These are phyloP conservation scores for Entrophospora sp. DNA, from an alignment of 192 early-diverging fungal genomes.

Conservation along the genomic window DNA sequence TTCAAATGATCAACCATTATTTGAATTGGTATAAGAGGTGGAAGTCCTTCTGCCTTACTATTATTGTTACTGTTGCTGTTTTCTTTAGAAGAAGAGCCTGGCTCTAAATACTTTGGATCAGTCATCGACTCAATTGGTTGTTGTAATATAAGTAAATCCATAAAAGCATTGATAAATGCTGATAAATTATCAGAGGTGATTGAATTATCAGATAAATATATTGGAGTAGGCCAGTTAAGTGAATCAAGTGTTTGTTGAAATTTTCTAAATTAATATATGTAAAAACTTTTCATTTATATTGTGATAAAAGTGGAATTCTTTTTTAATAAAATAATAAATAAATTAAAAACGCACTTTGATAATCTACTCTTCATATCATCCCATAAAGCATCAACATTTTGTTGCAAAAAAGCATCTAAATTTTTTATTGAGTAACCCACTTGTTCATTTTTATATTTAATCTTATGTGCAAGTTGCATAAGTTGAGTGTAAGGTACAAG, in stretches of 20 bases:
- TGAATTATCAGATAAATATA: constrained; percentile 4
- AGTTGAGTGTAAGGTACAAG: constrained; percentile 36
- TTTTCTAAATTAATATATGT: constrained; percentile 20
- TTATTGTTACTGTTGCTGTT: too few species aligned
- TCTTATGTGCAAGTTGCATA: constrained; percentile 23
- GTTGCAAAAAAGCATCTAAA: constrained; percentile 28
- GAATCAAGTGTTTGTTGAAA: constrained; percentile 32
- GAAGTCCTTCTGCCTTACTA: too few species aligned
- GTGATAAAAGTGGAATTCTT: not conserved
- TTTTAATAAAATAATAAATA: not conserved
- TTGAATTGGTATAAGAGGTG: constrained; percentile 40
- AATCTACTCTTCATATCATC: constrained; percentile 36
- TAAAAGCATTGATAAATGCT: constrained; percentile 27
- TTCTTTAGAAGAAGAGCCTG: constrained; percentile 12
- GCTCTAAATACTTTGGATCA: not conserved
- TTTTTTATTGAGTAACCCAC: constrained; percentile 17
- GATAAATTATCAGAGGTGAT: constrained; percentile 18
- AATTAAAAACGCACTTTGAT: constrained; percentile 25
- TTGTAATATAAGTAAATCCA: constrained; percentile 31
- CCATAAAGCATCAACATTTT: constrained; percentile 29
- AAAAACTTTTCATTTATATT: not conserved
- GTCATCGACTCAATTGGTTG: constrained; percentile 24
- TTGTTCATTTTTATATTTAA: constrained; percentile 18
- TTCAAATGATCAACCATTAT: constrained; percentile 52
- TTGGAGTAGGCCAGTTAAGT: constrained; percentile 33